Base-by-base conservation (phyloP, 805 yeast genomes). In the Candida michaelii region DNA sequence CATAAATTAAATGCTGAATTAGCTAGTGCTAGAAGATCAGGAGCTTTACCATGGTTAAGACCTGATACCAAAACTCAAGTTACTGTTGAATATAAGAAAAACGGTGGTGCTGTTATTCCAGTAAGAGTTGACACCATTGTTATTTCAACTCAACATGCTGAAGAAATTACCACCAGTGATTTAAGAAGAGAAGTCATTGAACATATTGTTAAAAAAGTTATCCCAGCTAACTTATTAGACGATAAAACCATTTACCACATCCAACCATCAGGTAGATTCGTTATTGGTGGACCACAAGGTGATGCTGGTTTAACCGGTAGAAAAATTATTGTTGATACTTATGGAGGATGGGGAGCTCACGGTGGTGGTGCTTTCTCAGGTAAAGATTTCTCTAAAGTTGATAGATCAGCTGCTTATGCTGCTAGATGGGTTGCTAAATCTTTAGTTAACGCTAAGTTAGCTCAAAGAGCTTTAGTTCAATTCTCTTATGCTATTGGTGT, bases 361-460 rank as follows among this genome's bases (percentile, higher is more conserved):
- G 99, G 99, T 76, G 99, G 99, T 80, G 99, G 99, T 80, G 99
- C 99, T 53, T 93, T 93, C 89, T 86, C 96, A 53, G 99, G 99
- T 74, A 93, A 93, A 81, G 99, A 93, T 75, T 93, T 88, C 87
- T 89, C 97, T 70, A 93, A 93, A 82, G 99, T 93, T 64, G 99
- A 93, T 74, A 88, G 99, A 79, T 91, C 98, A 53, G 99, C 99
- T 66, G 99, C 99, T 56, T 93, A 93, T 69, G 97, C 99, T 63
- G 99, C 99, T 60, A 89, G 99, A 80, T 93, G 99, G 99, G 97
- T 93, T 61, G 99, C 99, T 70, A 93, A 93, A 80, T 93, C 99
- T 43, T 82, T 93, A 60, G 95, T 93, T 54, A 76, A 80, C 60
- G 97, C 99, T 53, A 91, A 93, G 57, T 80, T 93, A 62, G 96